Conservation (phyloP, 1,139 yeast genomes). For the Torulaspora globosa region DNA sequence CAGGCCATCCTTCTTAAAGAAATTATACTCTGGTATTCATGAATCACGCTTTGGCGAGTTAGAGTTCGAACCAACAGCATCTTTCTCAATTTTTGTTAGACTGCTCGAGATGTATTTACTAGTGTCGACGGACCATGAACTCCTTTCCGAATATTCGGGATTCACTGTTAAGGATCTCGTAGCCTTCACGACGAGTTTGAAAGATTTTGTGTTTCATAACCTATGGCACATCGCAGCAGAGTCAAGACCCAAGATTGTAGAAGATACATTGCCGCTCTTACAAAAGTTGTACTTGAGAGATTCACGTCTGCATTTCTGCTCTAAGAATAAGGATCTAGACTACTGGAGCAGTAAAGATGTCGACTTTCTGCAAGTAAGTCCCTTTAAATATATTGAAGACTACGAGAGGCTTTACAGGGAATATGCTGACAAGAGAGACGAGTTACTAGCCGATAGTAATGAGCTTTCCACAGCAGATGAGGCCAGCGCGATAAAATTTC, state of each 20-base stretch:
- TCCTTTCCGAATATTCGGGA: conserved; percentile 43
- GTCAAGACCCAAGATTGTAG: conserved; percentile 35
- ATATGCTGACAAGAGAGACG: conserved; percentile 24
- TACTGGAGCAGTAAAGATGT: conserved; percentile 53
- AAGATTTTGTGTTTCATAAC: conserved; percentile 50
- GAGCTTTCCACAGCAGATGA: conserved; percentile 16
- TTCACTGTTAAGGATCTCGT: conserved; percentile 47
- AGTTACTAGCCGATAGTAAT: conserved; percentile 21
- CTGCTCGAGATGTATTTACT: conserved; percentile 54
- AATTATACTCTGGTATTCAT: conserved; percentile 16
- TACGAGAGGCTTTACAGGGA: conserved; percentile 30
- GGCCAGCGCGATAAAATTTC: conserved; percentile 10
- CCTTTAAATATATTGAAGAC: conserved; percentile 26
- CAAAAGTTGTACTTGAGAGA: conserved; percentile 70
- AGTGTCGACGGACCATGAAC: conserved; percentile 67
- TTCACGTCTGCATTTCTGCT: conserved; percentile 55
- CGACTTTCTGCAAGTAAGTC: conserved; percentile 24
- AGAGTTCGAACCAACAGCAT: conserved; percentile 31
- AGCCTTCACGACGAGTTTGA: conserved; percentile 49
- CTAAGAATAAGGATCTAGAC: conserved; percentile 34
- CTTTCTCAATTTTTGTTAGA: conserved; percentile 40
- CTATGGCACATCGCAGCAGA: conserved; percentile 42
- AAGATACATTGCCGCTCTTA: conserved; percentile 49
- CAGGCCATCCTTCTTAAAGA: conserved; percentile 20
- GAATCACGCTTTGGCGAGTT: conserved; percentile 31